phyloP scores from a whole-genome alignment of 148 eudicot genomes.

The Heliamphora exappendiculata region DNA sequence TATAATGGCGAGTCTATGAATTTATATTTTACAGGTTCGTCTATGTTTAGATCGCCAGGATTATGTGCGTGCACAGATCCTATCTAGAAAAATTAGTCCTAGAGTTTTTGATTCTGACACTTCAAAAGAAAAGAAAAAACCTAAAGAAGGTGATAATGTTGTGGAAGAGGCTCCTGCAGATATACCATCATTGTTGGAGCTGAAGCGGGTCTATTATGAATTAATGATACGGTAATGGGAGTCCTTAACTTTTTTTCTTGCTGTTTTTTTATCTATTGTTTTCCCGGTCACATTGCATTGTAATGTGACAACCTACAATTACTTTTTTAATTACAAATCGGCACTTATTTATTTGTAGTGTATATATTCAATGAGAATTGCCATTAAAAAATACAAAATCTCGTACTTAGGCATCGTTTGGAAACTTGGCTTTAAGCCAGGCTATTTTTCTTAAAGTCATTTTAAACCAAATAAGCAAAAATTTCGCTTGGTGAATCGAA shows the following conservation, averaged over 20 bases:
- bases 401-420: too few relatives aligned
- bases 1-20: background rate
- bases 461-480: too few relatives aligned
- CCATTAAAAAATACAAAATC: too few relatives aligned
- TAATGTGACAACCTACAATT: too few relatives aligned
- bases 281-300: too few relatives aligned
- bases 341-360: too few relatives aligned
- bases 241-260: background rate
- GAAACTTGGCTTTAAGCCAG: too few relatives aligned
- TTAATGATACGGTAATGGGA: slow-evolving; percentile 67
- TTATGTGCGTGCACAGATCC: slow-evolving; percentile 91
- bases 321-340: too few relatives aligned
- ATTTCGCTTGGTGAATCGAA: too few relatives aligned
- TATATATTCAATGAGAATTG: too few relatives aligned
- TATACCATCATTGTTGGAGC: slow-evolving; percentile 63
- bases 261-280: background rate
- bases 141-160: slow-evolving; percentile 74
- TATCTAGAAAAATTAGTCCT: slow-evolving; percentile 82
- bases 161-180: slow-evolving; percentile 83
- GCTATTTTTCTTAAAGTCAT: too few relatives aligned
- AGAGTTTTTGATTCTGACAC: slow-evolving; percentile 80
- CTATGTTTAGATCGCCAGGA: slow-evolving; percentile 85
- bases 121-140: slow-evolving; percentile 76
- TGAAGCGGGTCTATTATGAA: slow-evolving; percentile 71
- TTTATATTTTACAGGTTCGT: slow-evolving; percentile 52